Evolutionary conservation across 192 early-diverging fungal genomes (phyloP).

Genomic region (Diversispora epigaea): DNA sequence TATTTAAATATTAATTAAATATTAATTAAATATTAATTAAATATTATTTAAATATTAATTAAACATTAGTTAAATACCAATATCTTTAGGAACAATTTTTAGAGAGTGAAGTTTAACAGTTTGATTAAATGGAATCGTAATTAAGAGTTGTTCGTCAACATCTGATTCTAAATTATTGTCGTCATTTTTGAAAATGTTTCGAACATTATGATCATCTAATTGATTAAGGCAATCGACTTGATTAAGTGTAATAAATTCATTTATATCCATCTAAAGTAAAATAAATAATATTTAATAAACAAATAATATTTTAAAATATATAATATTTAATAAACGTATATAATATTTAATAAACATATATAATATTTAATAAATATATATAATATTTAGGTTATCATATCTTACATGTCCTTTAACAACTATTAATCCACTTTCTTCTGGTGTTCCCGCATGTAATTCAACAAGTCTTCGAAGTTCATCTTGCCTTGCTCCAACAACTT

Average conservation of each 20-base stretch:
- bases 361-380: background rate
- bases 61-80: conserved; percentile 23
- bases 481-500: conserved; percentile 81
- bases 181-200: conserved; percentile 73
- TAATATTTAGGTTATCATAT: background rate
- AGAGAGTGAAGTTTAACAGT: conserved; percentile 71
- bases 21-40: background rate
- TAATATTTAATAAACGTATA: background rate
- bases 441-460: conserved; percentile 59
- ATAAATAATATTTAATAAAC: background rate
- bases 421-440: conserved; percentile 38
- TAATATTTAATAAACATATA: background rate
- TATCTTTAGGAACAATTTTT: conserved; percentile 54
- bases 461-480: conserved; percentile 66
- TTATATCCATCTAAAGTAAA: conserved; percentile 55
- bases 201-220: conserved; percentile 68
- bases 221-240: conserved; percentile 88
- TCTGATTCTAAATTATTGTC: conserved; percentile 81
- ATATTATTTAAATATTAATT: conserved; percentile 6
- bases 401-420: conserved; percentile 50
- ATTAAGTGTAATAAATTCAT: conserved; percentile 61
- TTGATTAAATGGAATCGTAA: conserved; percentile 87
- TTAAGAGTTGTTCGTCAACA: conserved; percentile 93
- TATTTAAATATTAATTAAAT: background rate
- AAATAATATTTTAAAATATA: background rate